Base-by-base conservation (phyloP, 805 yeast species). In the Starmerella sirachaensis region DNA sequence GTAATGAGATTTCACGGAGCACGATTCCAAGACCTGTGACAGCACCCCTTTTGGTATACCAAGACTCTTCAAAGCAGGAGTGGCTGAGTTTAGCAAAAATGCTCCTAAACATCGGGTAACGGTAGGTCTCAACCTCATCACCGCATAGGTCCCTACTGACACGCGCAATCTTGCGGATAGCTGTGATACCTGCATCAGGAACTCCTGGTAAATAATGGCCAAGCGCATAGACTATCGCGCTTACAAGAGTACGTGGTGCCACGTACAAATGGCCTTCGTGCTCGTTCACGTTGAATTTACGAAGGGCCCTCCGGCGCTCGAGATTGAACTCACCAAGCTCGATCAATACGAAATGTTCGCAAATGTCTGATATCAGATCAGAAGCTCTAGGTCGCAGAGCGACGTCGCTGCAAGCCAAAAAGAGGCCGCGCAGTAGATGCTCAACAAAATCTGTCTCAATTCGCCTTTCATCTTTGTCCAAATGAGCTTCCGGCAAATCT, bases 31-130 rank as follows among this genome's bases (percentile, higher is more conserved):
- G 64, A 17, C 98, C 97, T 19, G 81, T 53, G 26, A 88, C 76
- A 27, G 97, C 96, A 6, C 96, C 96, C 7, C 82, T 66, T 49
- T 91, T 91, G 23, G 76, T 69, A 55, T 80, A 82, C 59, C 81
- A 88, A 24, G 75, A 78, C 57, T 83, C 94, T 45, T 82, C 93
- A 55, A 81, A 91, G 60, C 97, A 86, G 31, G 83, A 72, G 53
- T 93, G 99, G 30, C 91, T 76, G 51, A 93, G 79, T 37, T 77
- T 78, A 35, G 83, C 77, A 48, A 82, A 76, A 64, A 88, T 64
- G 6, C 78, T 68, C 41, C 91, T 70, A 47, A 85, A 70, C 25
- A 85, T 67, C 1, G 94, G 83, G 26, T 72, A 79, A 37, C 73
- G 69, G 42, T 78, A 65, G 1, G 83, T 78, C 31, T 73, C 70